Evolutionary conservation across 371 early-diverging fungal species (phyloP), one percentile per base, ranked within the genome.

Genomic region (Mucor velutinosus): DNA sequence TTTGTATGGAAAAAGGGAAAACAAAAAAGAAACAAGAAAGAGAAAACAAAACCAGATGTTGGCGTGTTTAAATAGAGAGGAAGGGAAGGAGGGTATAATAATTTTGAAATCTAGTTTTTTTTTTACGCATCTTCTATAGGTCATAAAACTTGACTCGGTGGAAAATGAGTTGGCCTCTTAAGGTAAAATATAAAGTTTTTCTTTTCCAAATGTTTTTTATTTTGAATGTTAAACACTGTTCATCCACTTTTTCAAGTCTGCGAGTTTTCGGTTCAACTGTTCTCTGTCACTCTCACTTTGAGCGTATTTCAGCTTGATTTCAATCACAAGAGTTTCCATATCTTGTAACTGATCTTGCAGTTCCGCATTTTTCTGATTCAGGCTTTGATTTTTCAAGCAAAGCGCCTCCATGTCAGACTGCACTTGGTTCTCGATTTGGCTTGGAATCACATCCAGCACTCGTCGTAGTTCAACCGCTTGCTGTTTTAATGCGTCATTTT

Each of bases 401-500:
- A 97, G 78, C 25, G 74, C 64, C 33, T 95, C 89, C 86, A 96
- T 89, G 64, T 97, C 94, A 12, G 83, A 87, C 64, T 86, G 78
- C 62, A 91, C 83, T 14, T 78, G 79, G 6, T 73, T 81, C 72
- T 95, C 95, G 1, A 93, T 91, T 12, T 81, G 80, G 29, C 60
- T 65, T 17, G 90, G 86, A 53, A 83, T 65, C 5, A 72, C 62
- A 72, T 87, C 86, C 30, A 93, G 71, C 10, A 83, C 79, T 47
- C 69, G 69, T 56, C 82, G 76, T 35, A 90, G 47, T 35, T 89
- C 87, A 33, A 45, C 60, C 3, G 84, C 76, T 37, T 86, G 83
- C 62, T 85, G 86, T 25, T 88, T 85, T 17, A 95, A 78, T 17
- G 86, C 86, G 21, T 85, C 83, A 33, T 91, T 85, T 25, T 82